Conservation (phyloP, 805 yeast species). For the Metschnikowia anglica region DNA sequence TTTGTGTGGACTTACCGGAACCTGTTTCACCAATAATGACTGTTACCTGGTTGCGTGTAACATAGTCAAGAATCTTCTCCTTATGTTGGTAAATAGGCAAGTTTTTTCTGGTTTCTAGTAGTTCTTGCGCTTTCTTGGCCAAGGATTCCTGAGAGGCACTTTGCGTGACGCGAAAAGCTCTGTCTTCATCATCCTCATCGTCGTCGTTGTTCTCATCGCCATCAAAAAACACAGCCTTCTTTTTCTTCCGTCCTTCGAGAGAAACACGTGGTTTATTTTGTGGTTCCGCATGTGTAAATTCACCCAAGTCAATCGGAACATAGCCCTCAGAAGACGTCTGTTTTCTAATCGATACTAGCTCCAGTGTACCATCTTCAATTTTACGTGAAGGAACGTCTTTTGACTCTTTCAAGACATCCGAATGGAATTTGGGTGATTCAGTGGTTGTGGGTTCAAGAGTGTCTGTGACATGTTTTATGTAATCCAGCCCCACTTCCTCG, state of each 20-base stretch:
- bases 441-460: neutral
- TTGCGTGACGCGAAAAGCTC: slow-evolving; percentile 9
- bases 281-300: neutral
- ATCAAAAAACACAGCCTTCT: slow-evolving; percentile 34
- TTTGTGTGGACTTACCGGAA: slow-evolving; percentile 96
- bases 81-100: slow-evolving; percentile 62
- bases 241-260: slow-evolving; percentile 6
- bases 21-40: slow-evolving; percentile 96
- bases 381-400: neutral
- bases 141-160: slow-evolving; percentile 4
- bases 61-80: slow-evolving; percentile 55
- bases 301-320: neutral
- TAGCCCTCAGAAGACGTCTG: neutral
- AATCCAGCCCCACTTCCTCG: neutral
- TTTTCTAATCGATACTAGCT: neutral
- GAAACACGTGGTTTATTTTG: neutral
- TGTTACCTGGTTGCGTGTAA: slow-evolving; percentile 61
- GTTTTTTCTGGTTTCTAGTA: slow-evolving; percentile 52
- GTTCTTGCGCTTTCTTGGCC: slow-evolving; percentile 39
- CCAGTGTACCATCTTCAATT: neutral
- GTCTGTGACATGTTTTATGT: neutral
- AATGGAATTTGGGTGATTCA: neutral
- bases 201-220: slow-evolving; percentile 36
- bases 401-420: neutral
- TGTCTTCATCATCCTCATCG: slow-evolving; percentile 28